Evolutionary conservation across 306 rosid genomes (phyloP).

Genomic region (Sphenostylis stenocarpa): DNA sequence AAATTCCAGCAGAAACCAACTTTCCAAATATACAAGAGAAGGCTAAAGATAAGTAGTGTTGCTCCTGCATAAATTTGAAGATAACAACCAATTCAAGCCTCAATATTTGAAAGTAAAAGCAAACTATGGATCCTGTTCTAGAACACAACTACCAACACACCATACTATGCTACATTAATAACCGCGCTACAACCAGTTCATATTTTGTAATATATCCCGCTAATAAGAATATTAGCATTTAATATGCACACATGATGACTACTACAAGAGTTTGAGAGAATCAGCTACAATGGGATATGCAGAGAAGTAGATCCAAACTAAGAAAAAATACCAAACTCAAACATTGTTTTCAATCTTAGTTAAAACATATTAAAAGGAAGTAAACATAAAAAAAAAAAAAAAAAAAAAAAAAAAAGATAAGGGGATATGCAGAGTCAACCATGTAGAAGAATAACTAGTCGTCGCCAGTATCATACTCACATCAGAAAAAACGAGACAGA

Average conservation of each 20-base stretch:
- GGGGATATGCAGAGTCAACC: conserved; percentile 6
- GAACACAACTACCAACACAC: not conserved
- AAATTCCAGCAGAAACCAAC: conserved; percentile 26
- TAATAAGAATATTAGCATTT: not conserved
- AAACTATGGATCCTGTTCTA: not conserved
- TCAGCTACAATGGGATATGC: not conserved
- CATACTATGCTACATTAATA: not conserved
- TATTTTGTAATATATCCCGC: not conserved
- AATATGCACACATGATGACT: conserved; percentile 3
- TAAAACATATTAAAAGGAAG: not conserved
- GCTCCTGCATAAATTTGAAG: conserved; percentile 42
- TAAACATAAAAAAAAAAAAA: not conserved
- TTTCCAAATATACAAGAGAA: conserved; percentile 20
- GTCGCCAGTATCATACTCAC: not conserved
- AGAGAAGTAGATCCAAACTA: conserved; percentile 13
- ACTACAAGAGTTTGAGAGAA: conserved; percentile 11
- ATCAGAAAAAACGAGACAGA: conserved; percentile 1
- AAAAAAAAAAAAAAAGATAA: not conserved
- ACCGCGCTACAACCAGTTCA: too few relatives aligned
- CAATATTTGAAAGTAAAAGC: conserved; percentile 6
- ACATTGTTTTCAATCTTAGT: conserved; percentile 10
- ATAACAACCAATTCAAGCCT: conserved; percentile 32
- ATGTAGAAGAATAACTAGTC: not conserved
- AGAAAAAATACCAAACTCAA: conserved; percentile 8
- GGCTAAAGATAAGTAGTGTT: conserved; percentile 5